A percentile compares a stretch with the other conserved stretches of the same genome.
Conservation (phyloP, 176 grass and related monocot species). For the Cymbopogon citratus region DNA sequence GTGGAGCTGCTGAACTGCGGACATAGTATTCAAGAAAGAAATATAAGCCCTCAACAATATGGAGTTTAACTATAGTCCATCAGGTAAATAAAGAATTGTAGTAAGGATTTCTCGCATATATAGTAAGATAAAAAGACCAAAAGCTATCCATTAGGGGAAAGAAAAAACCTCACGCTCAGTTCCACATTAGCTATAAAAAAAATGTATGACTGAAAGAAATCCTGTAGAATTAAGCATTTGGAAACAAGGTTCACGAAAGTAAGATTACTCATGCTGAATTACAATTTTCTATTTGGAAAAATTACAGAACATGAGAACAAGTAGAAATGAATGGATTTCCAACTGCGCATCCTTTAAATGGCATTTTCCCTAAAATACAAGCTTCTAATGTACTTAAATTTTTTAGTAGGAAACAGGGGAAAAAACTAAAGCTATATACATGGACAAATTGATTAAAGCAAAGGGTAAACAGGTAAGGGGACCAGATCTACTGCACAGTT, state of each 20-base stretch:
- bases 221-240: background rate
- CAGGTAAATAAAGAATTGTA: background rate
- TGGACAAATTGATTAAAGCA: background rate
- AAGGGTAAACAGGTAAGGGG: slow-evolving; percentile 21
- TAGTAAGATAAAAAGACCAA: background rate
- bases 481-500: slow-evolving; percentile 49
- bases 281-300: background rate
- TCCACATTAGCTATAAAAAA: background rate
- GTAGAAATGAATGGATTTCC: slow-evolving; percentile 1
- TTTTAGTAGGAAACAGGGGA: background rate
- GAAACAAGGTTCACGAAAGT: background rate
- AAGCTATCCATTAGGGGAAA: background rate
- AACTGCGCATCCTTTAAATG: background rate
- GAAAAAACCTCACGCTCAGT: background rate
- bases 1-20: slow-evolving; percentile 89
- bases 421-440: background rate
- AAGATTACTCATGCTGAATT: background rate
- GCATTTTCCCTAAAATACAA: background rate
- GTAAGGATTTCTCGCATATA: background rate
- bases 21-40: slow-evolving; percentile 10
- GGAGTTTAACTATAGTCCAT: background rate
- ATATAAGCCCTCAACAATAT: background rate
- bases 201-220: background rate
- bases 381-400: background rate
- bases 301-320: background rate